Evolutionary conservation across 2,329 filamentous ascomycete genomes (phyloP), one percentile per base, ranked within the genome.

Genomic region (Fusarium subglutinans): DNA sequence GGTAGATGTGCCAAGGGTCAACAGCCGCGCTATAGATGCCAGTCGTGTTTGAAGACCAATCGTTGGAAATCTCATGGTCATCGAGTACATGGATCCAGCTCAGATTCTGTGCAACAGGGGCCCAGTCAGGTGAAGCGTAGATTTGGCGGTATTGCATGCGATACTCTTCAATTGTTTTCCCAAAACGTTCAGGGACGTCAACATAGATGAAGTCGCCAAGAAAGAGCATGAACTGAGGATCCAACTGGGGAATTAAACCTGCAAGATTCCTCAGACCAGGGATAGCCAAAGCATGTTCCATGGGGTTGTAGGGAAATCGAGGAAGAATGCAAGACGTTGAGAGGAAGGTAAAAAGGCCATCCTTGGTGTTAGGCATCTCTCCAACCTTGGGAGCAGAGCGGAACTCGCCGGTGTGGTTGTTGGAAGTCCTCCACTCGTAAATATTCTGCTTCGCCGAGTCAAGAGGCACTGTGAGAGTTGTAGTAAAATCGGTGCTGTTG

Each of bases 11-110:
- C 86, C 93, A 99, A 2, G 96, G 94, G 69, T 97, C 94, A 50
- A 93, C 90, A 9, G 96, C 95, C 1, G 92, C 90, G 6, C 88
- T 83, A 80, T 96, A 98, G 1, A 97, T 89, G 11, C 94, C 93
- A 0, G 94, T 95, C 20, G 90, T 92, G 80, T 96, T 96, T 24
- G 89, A 87, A 68, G 92, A 91, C 95, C 95, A 98, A 83, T 98
- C 96, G 77, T 99, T 98, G 10, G 90, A 89, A 70, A 99, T 98
- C 80, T 99, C 96, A 79, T 99, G 96, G 80, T 99, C 96, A 79
- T 99, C 96, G 12, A 98, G 89, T 5, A 97, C 95, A 79, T 99
- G 96, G 50, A 98, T 94, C 96, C 96, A 99, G 77, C 95, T 97
- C n/a, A 98, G 86, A 63, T 94, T 91, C 75, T 92, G 87, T 2